Conservation (phyloP, 2,329 filamentous ascomycete species). For the Colletotrichum gigasporum region DNA sequence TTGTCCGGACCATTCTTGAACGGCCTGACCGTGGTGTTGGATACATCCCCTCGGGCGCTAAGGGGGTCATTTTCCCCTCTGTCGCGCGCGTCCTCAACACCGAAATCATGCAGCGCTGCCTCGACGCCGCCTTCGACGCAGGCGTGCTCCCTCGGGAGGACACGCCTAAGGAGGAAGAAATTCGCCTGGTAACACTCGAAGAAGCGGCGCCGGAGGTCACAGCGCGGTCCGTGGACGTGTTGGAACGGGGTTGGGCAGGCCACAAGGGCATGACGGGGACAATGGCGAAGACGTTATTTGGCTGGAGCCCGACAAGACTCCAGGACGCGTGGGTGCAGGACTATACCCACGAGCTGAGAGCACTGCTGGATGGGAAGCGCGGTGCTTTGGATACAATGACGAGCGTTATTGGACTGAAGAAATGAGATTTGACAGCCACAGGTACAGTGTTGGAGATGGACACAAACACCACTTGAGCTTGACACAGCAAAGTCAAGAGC, state of each 20-base stretch:
- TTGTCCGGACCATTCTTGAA: slow-evolving; percentile 20
- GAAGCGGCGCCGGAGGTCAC: slow-evolving; percentile 26
- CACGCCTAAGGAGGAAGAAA: slow-evolving; percentile 17
- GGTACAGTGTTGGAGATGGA: too few species aligned
- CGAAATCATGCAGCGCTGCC: slow-evolving; percentile 25
- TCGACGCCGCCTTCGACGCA: slow-evolving; percentile 20
- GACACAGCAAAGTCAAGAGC: too few species aligned
- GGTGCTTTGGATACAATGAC: too few species aligned
- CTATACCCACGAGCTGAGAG: slow-evolving; percentile 15
- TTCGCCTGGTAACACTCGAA: slow-evolving; percentile 5
- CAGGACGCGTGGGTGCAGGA: slow-evolving; percentile 14
- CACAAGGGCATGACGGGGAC: slow-evolving; percentile 28
- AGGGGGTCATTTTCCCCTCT: slow-evolving; percentile 25
- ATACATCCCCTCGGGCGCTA: slow-evolving; percentile 21
- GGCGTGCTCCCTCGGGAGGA: slow-evolving; percentile 27
- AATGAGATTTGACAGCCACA: too few species aligned
- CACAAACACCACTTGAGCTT: too few species aligned
- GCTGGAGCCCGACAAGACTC: slow-evolving; percentile 19
- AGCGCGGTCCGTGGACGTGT: slow-evolving; percentile 15
- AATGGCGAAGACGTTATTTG: slow-evolving; percentile 17
- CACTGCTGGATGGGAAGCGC: slow-evolving; percentile 10
- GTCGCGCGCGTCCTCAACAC: slow-evolving; percentile 16
- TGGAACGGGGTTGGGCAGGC: slow-evolving; percentile 25
- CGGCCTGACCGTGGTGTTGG: slow-evolving; percentile 21
- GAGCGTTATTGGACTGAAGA: too few species aligned